Evolutionary conservation across 805 yeast genomes (phyloP).

Genomic region (Saturnispora kantuleensis): DNA sequence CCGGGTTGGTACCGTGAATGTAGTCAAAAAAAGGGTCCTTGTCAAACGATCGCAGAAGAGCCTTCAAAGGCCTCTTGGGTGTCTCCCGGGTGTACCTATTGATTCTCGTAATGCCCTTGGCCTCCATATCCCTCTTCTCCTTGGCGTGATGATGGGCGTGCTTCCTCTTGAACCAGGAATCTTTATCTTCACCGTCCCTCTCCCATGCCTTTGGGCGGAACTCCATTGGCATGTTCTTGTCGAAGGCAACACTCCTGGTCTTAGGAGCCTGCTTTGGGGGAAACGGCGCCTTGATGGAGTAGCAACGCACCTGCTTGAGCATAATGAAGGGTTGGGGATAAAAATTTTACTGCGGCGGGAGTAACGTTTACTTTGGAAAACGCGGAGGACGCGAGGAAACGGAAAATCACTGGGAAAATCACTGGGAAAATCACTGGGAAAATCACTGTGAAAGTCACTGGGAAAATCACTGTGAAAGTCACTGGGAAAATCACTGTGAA

Average conservation of each 20-base stretch:
- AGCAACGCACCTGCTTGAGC: background rate
- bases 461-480: too few relatives aligned
- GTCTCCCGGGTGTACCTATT: background rate
- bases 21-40: constrained; percentile 50
- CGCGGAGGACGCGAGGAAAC: too few relatives aligned
- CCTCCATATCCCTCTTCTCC: constrained; percentile 21
- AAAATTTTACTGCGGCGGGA: too few relatives aligned
- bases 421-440: too few relatives aligned
- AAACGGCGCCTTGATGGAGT: constrained; percentile 22
- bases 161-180: constrained; percentile 48
- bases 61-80: constrained; percentile 10
- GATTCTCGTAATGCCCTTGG: constrained; percentile 13
- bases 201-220: constrained; percentile 56
- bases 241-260: constrained; percentile 22
- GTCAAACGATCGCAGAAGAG: constrained; percentile 13
- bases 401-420: too few relatives aligned
- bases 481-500: too few relatives aligned
- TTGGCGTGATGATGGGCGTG: constrained; percentile 60
- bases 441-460: too few relatives aligned
- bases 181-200: constrained; percentile 48
- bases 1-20: constrained; percentile 68
- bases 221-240: constrained; percentile 34
- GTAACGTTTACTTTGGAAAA: too few relatives aligned
- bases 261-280: background rate
- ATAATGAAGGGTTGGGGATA: too few relatives aligned